A percentile compares a stretch with the other conserved stretches of the same genome.
phyloP scores from a whole-genome alignment of 257 asterid genomes.

The Agastache rugosa region DNA sequence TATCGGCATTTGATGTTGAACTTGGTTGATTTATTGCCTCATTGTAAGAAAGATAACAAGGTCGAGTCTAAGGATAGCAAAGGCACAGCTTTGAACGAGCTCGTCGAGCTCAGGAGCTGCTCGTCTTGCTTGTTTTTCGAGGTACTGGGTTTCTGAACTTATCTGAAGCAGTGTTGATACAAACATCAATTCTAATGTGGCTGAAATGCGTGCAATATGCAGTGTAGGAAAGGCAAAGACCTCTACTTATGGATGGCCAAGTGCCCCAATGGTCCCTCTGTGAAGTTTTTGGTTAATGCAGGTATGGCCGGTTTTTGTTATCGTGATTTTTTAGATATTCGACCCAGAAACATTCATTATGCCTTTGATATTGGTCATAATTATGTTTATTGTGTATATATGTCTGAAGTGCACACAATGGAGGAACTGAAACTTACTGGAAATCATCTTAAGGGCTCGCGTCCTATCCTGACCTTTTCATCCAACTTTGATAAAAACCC shows the following conservation, averaged over 20 bases:
- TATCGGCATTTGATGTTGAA: no score
- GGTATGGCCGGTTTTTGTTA: conserved; percentile 45
- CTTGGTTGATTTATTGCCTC: conserved; percentile 76
- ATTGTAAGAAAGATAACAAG: conserved; percentile 90
- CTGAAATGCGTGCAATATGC: conserved; percentile 32
- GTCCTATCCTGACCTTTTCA: conserved; percentile 75
- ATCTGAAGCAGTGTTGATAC: neutral
- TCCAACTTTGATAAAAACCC: conserved; percentile 67
- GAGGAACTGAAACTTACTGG: conserved; percentile 97
- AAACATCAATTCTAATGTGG: neutral
- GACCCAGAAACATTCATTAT: neutral
- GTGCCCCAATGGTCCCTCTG: conserved; percentile 98
- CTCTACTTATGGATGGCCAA: conserved; percentile 96
- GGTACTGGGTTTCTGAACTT: conserved; percentile 49
- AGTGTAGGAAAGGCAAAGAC: conserved; percentile 98
- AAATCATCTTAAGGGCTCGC: conserved; percentile 82
- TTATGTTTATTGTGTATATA: conserved; percentile 15
- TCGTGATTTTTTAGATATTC: neutral
- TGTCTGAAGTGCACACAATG: conserved; percentile 85
- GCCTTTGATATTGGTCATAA: conserved; percentile 15
- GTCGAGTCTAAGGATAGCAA: conserved; percentile 89
- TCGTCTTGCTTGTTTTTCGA: conserved; percentile 93
- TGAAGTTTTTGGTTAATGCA: conserved; percentile 92
- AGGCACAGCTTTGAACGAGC: conserved; percentile 92
- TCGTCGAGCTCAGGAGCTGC: conserved; percentile 90